phyloP scores from a whole-genome alignment of 306 rosid genomes.

The Arachis stenosperma region DNA sequence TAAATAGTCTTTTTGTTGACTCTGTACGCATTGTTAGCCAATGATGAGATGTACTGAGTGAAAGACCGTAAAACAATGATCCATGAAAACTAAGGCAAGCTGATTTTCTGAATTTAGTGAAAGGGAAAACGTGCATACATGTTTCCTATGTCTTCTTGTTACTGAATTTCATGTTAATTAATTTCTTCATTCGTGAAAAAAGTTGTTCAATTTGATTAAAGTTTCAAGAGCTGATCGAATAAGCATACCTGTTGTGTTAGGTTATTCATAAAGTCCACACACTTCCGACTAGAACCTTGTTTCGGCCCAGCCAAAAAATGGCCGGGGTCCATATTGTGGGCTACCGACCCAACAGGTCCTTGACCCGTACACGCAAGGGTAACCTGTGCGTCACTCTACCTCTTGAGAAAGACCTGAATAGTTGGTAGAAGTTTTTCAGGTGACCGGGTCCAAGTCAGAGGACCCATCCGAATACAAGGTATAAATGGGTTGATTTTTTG shows the following conservation, averaged over 20 bases:
- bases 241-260: neutral
- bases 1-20: constrained; percentile 22
- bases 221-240: neutral
- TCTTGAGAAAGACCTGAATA: no score
- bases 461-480: no score
- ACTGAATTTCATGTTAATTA: neutral
- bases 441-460: no score
- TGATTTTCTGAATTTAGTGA: neutral
- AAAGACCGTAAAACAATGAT: neutral
- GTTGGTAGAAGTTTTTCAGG: no score
- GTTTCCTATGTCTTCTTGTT: constrained; percentile 22
- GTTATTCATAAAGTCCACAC: constrained; percentile 12
- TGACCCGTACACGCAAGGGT: no score
- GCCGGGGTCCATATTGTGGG: no score
- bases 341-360: no score
- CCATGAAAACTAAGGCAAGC: neutral
- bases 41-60: neutral
- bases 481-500: no score
- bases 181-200: neutral
- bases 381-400: no score
- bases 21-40: constrained; percentile 3
- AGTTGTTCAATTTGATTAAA: neutral
- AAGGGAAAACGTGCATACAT: constrained; percentile 45
- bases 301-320: no score
- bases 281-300: neutral